Conservation (phyloP, 768 basidiomycete genomes). For the Postia placenta region DNA sequence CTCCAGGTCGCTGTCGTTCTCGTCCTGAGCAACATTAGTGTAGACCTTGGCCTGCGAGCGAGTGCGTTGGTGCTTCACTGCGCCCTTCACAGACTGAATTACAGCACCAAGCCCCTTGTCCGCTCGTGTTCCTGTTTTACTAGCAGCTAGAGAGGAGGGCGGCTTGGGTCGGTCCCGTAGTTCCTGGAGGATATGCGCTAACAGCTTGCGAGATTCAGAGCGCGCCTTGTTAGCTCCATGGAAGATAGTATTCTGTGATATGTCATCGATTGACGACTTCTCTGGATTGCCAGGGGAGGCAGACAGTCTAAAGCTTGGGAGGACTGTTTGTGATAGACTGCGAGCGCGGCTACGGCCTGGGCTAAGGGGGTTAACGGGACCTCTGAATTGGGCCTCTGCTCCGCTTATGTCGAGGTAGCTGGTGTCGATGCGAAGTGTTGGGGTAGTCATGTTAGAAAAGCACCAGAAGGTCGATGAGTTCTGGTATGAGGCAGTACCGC, state of each 20-base stretch:
- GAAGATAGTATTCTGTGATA: conserved; percentile 12
- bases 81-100: conserved; percentile 39
- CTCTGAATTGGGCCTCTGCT: conserved; percentile 1
- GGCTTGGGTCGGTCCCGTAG: conserved; percentile 53
- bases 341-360: conserved; percentile 17
- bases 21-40: conserved; percentile 18
- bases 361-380: conserved; percentile 8
- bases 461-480: background rate
- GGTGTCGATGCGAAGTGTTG: conserved; percentile 16
- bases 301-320: conserved; percentile 26
- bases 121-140: conserved; percentile 16
- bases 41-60: conserved; percentile 17
- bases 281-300: conserved; percentile 17
- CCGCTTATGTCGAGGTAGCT: conserved; percentile 2
- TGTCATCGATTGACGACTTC: conserved; percentile 18
- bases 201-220: conserved; percentile 63
- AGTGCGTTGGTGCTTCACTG: conserved; percentile 29
- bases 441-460: conserved; percentile 1
- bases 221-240: conserved; percentile 35
- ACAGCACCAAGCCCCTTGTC: conserved; percentile 35
- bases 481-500: background rate
- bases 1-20: conserved; percentile 33
- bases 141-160: conserved; percentile 40
- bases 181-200: conserved; percentile 58
- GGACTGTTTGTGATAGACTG: conserved; percentile 18